phyloP scores from a whole-genome alignment of 2,329 filamentous ascomycete species.

The Parascedosporium putredinis region DNA sequence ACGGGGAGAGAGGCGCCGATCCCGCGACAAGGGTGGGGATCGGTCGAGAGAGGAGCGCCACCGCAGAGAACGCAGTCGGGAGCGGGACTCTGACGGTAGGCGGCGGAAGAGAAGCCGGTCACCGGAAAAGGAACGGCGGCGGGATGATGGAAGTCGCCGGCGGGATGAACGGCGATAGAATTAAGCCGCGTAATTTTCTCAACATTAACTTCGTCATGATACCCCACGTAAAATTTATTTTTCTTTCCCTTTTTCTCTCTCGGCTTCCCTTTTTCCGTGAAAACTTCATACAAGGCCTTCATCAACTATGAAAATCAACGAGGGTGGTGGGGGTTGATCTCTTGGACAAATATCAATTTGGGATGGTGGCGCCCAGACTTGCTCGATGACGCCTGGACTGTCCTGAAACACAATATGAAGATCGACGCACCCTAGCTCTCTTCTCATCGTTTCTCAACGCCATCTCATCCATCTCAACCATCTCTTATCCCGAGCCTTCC shows the following conservation, averaged over 20 bases:
- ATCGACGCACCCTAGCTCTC: background rate
- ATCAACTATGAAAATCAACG: no score
- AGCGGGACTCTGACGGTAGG: background rate
- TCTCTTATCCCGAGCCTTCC: background rate
- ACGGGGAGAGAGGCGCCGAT: slow-evolving; percentile 1
- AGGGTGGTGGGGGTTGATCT: no score
- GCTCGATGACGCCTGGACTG: background rate
- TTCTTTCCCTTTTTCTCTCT: background rate
- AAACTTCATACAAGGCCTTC: no score
- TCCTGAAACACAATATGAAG: background rate
- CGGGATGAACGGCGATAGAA: background rate
- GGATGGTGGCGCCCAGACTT: background rate
- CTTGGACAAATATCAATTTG: background rate
- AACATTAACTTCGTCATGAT: background rate
- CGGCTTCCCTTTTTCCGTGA: no score
- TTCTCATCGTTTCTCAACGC: background rate
- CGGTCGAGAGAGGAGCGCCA: background rate
- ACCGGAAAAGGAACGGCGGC: background rate
- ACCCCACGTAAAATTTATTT: background rate
- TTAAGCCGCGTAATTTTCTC: background rate
- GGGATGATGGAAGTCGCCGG: background rate
- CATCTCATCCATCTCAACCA: background rate
- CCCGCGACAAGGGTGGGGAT: background rate
- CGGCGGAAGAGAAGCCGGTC: slow-evolving; percentile 5
- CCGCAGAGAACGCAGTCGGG: background rate